These are phyloP conservation scores for Dactylorhiza incarnata DNA, from an alignment of 106 monocot genomes.

Conservation along the genomic window DNA sequence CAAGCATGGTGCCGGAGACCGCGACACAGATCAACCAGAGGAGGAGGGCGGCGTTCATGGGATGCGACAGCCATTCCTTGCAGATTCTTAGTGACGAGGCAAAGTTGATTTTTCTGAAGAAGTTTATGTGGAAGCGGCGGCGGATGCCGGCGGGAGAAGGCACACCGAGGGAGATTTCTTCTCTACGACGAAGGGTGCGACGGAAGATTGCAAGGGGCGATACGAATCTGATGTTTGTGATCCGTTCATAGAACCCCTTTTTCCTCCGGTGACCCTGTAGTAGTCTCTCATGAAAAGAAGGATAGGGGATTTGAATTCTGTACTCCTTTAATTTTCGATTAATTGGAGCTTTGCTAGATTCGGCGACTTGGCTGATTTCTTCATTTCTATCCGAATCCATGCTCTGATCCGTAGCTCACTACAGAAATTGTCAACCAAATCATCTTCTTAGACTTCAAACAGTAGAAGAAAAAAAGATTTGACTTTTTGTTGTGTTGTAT, in stretches of 20 bases:
- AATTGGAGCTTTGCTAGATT: not conserved
- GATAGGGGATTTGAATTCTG: conserved; percentile 6
- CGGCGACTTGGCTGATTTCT: not conserved
- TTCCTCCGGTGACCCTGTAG: not conserved
- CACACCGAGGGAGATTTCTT: conserved; percentile 23
- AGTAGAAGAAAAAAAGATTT: too few species aligned
- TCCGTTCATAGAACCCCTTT: conserved; percentile 10
- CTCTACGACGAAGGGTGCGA: conserved; percentile 8
- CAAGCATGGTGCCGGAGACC: conserved; percentile 38
- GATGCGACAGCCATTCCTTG: conserved; percentile 52
- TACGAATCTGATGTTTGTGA: conserved; percentile 14
- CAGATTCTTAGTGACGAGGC: conserved; percentile 10
- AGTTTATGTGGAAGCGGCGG: conserved; percentile 16
- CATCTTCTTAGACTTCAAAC: too few species aligned
- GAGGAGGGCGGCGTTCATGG: conserved; percentile 54
- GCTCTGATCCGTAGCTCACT: too few species aligned
- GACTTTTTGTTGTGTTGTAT: too few species aligned
- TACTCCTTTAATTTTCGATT: conserved; percentile 16
- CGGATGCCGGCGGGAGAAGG: conserved; percentile 32
- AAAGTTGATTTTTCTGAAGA: conserved; percentile 16
- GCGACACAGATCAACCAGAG: conserved; percentile 42
- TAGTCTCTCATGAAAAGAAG: conserved; percentile 8
- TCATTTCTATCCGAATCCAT: not conserved
- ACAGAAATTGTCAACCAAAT: too few species aligned
- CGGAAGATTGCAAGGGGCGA: conserved; percentile 24